Percentiles rank a stretch among this genome's conserved stretches.
Evolutionary conservation across 257 asterid genomes (phyloP).

Genomic region (Plantago major): DNA sequence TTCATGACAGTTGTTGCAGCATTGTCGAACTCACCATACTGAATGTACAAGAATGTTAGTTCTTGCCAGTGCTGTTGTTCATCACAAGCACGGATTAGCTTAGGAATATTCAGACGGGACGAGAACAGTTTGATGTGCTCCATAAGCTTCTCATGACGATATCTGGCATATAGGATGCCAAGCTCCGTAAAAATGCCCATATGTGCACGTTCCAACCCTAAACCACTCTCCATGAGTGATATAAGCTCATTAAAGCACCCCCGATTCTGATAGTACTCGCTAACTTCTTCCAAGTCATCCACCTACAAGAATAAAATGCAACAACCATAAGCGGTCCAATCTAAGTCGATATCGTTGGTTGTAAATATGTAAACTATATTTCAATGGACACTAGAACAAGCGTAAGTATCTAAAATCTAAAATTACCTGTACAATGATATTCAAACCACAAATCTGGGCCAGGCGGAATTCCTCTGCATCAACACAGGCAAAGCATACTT

Average conservation of each 20-base stretch:
- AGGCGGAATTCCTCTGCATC: constrained; percentile 99
- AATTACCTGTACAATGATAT: constrained; percentile 92
- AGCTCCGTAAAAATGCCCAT: constrained; percentile 99
- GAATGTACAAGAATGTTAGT: constrained; percentile 82
- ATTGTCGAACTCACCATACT: constrained; percentile 96
- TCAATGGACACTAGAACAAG: background rate
- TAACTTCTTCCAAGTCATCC: constrained; percentile 98
- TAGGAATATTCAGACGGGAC: constrained; percentile 93
- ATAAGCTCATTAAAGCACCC: constrained; percentile 98
- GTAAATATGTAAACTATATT: constrained; percentile 1
- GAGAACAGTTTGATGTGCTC: constrained; percentile 95
- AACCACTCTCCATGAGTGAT: constrained; percentile 98
- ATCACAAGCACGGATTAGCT: constrained; percentile 97
- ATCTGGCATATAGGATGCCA: constrained; percentile 97
- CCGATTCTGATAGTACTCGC: constrained; percentile 92
- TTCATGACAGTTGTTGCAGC: constrained; percentile 99
- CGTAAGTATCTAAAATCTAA: background rate
- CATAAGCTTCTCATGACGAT: constrained; percentile 98
- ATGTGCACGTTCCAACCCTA: constrained; percentile 99
- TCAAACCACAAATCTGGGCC: constrained; percentile 99
- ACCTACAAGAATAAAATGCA: constrained; percentile 46
- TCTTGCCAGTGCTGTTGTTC: constrained; percentile 99
- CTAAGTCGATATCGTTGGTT: background rate
- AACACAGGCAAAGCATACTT: constrained; percentile 95
- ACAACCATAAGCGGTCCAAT: constrained; percentile 6